These are phyloP conservation scores for Mucor mucedo DNA, from an alignment of 371 early-diverging fungal genomes.

Conservation along the genomic window DNA sequence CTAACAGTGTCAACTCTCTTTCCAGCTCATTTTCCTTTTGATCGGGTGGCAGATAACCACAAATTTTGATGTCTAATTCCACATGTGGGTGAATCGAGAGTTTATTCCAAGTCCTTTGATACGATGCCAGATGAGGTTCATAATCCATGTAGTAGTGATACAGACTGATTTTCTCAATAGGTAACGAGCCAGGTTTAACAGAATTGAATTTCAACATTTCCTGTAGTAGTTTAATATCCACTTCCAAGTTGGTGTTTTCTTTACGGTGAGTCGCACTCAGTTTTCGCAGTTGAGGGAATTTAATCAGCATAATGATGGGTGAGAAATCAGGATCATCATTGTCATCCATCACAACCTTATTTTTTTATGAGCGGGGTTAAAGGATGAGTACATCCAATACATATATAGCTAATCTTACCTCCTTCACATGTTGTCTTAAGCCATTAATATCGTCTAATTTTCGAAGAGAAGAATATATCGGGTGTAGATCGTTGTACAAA, in stretches of 20 bases:
- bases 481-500: conserved; percentile 24
- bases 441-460: conserved; percentile 46
- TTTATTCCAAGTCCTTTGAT: conserved; percentile 40
- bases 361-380: not conserved
- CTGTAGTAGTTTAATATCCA: conserved; percentile 45
- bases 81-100: conserved; percentile 37
- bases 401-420: conserved; percentile 25
- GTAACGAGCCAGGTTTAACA: conserved; percentile 28
- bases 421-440: conserved; percentile 30
- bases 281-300: conserved; percentile 42
- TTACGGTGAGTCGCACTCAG: conserved; percentile 42
- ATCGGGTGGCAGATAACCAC: conserved; percentile 28
- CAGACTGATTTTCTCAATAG: conserved; percentile 34
- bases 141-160: conserved; percentile 46
- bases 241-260: conserved; percentile 42
- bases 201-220: conserved; percentile 37
- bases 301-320: conserved; percentile 51
- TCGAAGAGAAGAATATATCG: conserved; percentile 47
- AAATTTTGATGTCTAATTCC: conserved; percentile 37
- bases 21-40: conserved; percentile 19
- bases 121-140: conserved; percentile 36
- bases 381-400: too few species aligned
- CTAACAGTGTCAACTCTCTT: conserved; percentile 16
- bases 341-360: conserved; percentile 47
- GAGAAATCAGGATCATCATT: conserved; percentile 47